These are phyloP conservation scores for Thalassiosira hispida DNA, from an alignment of 352 stramenopile genomes.

Conservation along the genomic window DNA sequence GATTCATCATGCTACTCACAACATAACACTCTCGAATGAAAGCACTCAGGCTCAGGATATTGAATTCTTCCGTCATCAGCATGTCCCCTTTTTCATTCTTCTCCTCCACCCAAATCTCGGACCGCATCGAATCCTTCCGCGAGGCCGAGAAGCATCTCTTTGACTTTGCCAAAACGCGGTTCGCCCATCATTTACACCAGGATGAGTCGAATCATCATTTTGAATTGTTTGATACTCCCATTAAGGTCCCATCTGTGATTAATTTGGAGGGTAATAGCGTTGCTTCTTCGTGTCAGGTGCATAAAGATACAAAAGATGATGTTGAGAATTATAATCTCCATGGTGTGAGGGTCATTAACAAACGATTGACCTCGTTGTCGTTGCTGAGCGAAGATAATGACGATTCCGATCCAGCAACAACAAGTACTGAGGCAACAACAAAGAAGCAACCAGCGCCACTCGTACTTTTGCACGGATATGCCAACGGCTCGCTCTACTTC, in stretches of 20 bases:
- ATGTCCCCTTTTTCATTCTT: conserved; percentile 21
- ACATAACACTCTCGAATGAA: no score
- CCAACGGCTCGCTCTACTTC: conserved; percentile 80
- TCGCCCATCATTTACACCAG: not conserved
- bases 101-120: conserved; percentile 20
- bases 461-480: conserved; percentile 81
- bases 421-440: not conserved
- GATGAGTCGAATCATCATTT: conserved; percentile 29
- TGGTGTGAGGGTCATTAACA: conserved; percentile 50
- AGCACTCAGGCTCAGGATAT: no score
- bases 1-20: no score
- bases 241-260: conserved; percentile 43
- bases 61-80: no score
- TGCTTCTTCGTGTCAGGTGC: conserved; percentile 14
- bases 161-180: conserved; percentile 49
- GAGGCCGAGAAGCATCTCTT: conserved; percentile 53
- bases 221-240: conserved; percentile 66
- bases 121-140: conserved; percentile 41
- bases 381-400: not conserved
- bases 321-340: conserved; percentile 43
- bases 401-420: not conserved
- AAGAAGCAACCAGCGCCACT: conserved; percentile 51
- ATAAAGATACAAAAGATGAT: conserved; percentile 15
- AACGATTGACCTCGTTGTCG: conserved; percentile 6
- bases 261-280: not conserved